These are phyloP conservation scores for Penicillium steckii DNA, from an alignment of 495 filamentous ascomycete species.

Conservation along the genomic window DNA sequence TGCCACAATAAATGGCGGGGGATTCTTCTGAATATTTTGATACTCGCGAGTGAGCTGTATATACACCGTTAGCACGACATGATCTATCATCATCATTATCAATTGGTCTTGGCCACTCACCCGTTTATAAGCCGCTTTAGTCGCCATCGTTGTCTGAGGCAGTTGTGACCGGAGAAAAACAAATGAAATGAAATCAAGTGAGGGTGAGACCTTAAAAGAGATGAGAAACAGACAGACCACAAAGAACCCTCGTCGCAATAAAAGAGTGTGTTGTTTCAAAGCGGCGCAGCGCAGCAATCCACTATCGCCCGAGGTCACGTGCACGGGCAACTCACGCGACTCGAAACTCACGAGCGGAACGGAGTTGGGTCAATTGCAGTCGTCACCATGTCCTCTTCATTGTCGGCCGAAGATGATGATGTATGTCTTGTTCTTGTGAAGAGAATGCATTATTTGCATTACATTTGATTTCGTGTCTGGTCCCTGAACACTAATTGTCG, in stretches of 20 bases:
- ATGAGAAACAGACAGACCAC: not conserved
- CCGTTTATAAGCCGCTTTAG: conserved; percentile 78
- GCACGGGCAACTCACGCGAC: conserved; percentile 22
- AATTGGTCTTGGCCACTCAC: conserved; percentile 48
- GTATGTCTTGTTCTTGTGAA: conserved; percentile 18
- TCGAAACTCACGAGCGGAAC: conserved; percentile 2
- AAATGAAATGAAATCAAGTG: not conserved
- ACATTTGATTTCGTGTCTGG: not conserved
- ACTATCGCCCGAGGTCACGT: conserved; percentile 24
- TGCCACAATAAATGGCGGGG: conserved; percentile 88
- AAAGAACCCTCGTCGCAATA: not conserved
- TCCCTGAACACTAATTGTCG: conserved; percentile 5
- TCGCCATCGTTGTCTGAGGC: conserved; percentile 79
- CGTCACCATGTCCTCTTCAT: conserved; percentile 44
- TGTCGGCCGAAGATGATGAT: conserved; percentile 44
- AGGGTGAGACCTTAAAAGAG: too few relatives aligned
- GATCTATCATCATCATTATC: not conserved
- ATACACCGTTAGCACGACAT: conserved; percentile 10
- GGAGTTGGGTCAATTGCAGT: conserved; percentile 35
- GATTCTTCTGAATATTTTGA: conserved; percentile 84
- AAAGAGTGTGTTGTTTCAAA: too few relatives aligned
- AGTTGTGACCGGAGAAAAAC: too few relatives aligned
- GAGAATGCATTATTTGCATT: not conserved
- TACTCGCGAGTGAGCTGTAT: conserved; percentile 88
- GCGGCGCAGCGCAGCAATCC: not conserved